Evolutionary conservation across 2,329 filamentous ascomycete species (phyloP), one percentile per base, ranked within the genome.

Genomic region (Cladosporium sp.): DNA sequence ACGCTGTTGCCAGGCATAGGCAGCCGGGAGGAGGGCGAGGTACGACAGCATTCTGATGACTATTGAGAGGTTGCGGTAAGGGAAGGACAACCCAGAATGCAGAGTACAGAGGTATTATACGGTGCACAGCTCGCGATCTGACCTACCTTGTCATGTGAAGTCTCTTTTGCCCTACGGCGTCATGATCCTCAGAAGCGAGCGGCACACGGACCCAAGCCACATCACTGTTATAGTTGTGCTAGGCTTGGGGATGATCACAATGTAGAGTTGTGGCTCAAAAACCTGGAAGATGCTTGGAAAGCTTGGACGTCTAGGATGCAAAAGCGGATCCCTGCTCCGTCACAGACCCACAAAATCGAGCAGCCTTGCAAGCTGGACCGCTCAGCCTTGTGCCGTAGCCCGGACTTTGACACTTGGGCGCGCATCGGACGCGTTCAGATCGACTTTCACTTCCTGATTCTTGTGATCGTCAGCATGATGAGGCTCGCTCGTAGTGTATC

Each of bases 21-120:
- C 57, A 25, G 48, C 25, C 34, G 57, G 52, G n/a, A 54, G 50
- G 25, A 59, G 45, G 20, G 52, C 51, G 19, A 56, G 45, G 25
- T 47, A 47, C 5, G 40, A 47, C 24, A 56, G 45, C 45, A 59
- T 59, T 3, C 37, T 51, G 36, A 44, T 37, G 17, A 9, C n/a
- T 4, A 2, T 24, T 20, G 15, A 12, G 12, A 13, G n/a, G 12
- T 7, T 50, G 13, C 24, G 34, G 45, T 48, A n/a, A 13, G n/a
- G 15, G n/a, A 45, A n/a, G 17, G 17, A 45, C 22, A 28, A 45
- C 24, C 17, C 20, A 13, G n/a, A 20, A 48, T 15, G 19, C 45
- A 34, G 28, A 17, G 19, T 15, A 22, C 17, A 50, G 4, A 37
- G 13, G 22, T 50, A 37, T 50, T 50, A 50, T 50, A 37, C 34